Conservation (phyloP, 169 alveolate genomes). For the Cyclospora cayetanensis region DNA sequence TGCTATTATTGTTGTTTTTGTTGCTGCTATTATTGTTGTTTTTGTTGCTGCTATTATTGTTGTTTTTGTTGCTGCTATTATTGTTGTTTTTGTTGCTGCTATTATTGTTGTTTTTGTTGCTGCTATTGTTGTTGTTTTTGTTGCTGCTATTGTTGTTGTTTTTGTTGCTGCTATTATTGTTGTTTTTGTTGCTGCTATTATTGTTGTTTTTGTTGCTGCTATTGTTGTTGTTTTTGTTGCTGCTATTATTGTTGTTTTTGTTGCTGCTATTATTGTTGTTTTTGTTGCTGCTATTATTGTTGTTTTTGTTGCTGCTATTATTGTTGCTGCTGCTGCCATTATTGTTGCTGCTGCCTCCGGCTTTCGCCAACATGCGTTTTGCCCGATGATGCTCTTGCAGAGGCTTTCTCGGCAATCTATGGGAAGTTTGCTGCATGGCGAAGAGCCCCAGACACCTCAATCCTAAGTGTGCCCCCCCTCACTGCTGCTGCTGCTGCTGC, state of each 20-base stretch:
- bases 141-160: neutral
- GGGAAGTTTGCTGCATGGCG: slow-evolving; percentile 6
- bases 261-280: neutral
- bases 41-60: neutral
- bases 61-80: too few relatives aligned
- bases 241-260: neutral
- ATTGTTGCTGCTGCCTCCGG: neutral
- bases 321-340: neutral
- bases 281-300: neutral
- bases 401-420: slow-evolving; percentile 6
- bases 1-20: too few relatives aligned
- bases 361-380: neutral
- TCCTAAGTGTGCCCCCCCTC: neutral
- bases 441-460: neutral
- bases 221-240: neutral
- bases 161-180: too few relatives aligned
- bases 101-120: slow-evolving; percentile 2
- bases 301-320: neutral
- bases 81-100: too few relatives aligned
- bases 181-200: neutral
- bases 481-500: neutral
- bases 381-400: neutral
- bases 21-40: neutral
- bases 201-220: neutral
- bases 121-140: neutral